Percentiles rank a stretch among this genome's conserved stretches.
These are phyloP conservation scores for Ulota crispa DNA, from an alignment of 225 moss, liverwort and hornwort species.

Conservation along the genomic window DNA sequence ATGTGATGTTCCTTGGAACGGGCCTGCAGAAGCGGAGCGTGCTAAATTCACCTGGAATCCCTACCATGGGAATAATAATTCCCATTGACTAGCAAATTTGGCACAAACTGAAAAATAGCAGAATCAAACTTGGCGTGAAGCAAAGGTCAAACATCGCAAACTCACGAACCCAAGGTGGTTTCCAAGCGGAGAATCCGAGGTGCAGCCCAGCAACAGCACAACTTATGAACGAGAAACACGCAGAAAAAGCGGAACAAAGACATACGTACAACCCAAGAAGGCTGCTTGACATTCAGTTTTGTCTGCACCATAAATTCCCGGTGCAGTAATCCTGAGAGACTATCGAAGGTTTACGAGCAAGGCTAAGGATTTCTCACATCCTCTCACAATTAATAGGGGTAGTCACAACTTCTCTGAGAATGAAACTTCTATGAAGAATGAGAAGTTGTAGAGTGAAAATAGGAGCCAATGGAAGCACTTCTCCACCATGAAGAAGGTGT, in stretches of 20 bases:
- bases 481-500: too few species aligned
- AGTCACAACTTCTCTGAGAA: too few species aligned
- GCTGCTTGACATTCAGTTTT: neutral
- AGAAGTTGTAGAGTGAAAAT: too few species aligned
- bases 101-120: neutral
- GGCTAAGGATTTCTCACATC: neutral
- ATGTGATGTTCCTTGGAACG: slow-evolving; percentile 12
- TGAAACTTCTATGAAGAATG: too few species aligned
- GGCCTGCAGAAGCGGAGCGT: slow-evolving; percentile 5
- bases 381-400: neutral
- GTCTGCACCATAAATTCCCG: neutral
- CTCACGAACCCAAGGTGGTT: neutral
- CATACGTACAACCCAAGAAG: neutral
- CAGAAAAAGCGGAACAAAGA: neutral
- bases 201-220: neutral
- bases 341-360: neutral
- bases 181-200: neutral
- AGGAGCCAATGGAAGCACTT: too few species aligned
- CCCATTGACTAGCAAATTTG: slow-evolving; percentile 3
- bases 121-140: slow-evolving; percentile 7
- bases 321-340: neutral
- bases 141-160: neutral
- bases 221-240: neutral
- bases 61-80: neutral
- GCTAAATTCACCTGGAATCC: neutral